phyloP scores from a whole-genome alignment of 2,329 filamentous ascomycete genomes.

The Akanthomyces dipterigenus region DNA sequence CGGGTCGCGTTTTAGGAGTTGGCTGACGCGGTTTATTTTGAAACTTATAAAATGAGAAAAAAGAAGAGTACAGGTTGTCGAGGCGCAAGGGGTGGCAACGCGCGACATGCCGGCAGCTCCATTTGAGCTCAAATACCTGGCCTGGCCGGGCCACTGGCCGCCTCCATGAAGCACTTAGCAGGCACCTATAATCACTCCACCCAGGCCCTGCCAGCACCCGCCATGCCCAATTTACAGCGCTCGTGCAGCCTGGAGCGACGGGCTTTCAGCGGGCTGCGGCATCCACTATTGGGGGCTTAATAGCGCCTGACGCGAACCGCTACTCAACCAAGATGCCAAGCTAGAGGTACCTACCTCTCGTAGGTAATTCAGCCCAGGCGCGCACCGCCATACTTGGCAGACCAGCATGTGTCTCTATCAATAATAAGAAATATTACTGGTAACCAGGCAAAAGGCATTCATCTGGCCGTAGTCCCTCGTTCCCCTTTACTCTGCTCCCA shows the following conservation, averaged over 20 bases:
- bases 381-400: conserved; percentile 2
- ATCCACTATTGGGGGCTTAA: background rate
- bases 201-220: background rate
- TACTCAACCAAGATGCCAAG: background rate
- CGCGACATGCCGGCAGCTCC: background rate
- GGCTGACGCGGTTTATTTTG: conserved; percentile 7
- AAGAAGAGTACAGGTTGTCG: background rate
- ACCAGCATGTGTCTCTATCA: background rate
- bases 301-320: background rate
- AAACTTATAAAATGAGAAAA: background rate
- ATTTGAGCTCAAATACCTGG: background rate
- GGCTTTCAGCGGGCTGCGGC: background rate
- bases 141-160: background rate
- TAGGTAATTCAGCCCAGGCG: background rate
- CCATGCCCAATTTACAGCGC: background rate
- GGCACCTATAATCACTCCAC: background rate
- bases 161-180: background rate
- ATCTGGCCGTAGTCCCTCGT: no score
- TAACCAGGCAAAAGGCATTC: no score
- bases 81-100: conserved; percentile 10
- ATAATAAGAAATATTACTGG: no score
- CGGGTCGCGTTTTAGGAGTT: conserved; percentile 2
- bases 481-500: background rate
- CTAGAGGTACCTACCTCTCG: no score
- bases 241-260: background rate